Percentiles rank a stretch among this genome's conserved stretches.
Evolutionary conservation across 2,329 filamentous ascomycete species (phyloP).

Genomic region (Passalora sequoiae): DNA sequence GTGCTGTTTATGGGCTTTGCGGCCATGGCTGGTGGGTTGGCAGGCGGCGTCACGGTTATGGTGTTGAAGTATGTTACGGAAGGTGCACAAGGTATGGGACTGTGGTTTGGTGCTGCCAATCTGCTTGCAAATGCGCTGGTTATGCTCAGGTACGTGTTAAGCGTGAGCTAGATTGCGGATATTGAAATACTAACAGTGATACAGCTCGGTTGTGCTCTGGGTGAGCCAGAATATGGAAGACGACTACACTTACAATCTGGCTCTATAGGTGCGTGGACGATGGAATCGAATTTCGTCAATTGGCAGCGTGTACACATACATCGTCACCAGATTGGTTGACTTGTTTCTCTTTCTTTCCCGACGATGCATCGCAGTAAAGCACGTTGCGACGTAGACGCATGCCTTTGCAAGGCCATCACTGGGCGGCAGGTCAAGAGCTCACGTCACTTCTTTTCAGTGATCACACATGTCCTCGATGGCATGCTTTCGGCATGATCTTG

Average conservation of each 20-base stretch:
- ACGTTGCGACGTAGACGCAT: no score
- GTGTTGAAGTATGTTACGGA: constrained; percentile 63
- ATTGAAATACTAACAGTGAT: constrained; percentile 26
- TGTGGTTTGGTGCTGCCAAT: constrained; percentile 65
- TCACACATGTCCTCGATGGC: no score
- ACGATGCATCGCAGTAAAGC: no score
- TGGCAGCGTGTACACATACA: no score
- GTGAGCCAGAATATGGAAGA: constrained; percentile 69
- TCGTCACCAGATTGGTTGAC: no score
- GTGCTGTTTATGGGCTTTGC: constrained; percentile 67
- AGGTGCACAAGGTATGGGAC: constrained; percentile 54
- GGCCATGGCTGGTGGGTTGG: constrained; percentile 62
- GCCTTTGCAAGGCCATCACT: no score
- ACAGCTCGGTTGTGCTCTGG: constrained; percentile 61
- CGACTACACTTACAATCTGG: constrained; percentile 65
- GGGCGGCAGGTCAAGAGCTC: no score
- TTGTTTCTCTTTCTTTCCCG: no score
- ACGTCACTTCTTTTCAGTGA: no score
- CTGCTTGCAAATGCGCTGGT: constrained; percentile 60
- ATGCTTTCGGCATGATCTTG: no score
- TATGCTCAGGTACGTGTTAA: constrained; percentile 58
- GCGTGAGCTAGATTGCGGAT: not conserved
- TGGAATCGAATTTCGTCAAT: no score
- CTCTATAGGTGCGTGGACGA: no score
- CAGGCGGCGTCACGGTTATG: constrained; percentile 62